A percentile compares a stretch with the other conserved stretches of the same genome.
These are phyloP conservation scores for Hygrocybe punicea DNA, from an alignment of 768 basidiomycete species.

Conservation along the genomic window DNA sequence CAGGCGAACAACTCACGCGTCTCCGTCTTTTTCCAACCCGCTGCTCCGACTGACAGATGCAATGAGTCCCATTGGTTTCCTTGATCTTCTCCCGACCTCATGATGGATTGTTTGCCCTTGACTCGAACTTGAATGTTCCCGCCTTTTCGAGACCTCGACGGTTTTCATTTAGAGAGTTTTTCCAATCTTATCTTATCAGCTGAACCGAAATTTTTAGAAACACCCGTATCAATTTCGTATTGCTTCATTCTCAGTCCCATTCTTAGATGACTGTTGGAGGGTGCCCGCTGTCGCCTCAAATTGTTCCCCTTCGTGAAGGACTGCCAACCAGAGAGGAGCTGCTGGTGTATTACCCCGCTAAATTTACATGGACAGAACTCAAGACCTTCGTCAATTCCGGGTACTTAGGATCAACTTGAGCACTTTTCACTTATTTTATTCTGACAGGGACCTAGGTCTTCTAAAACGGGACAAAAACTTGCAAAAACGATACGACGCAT, in stretches of 20 bases:
- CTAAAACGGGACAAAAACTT: constrained; percentile 70
- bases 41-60: constrained; percentile 75
- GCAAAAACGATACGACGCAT: constrained; percentile 63
- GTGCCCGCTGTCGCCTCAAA: neutral
- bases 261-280: too few species aligned
- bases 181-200: too few species aligned
- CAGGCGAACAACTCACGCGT: constrained; percentile 52
- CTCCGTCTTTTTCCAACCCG: constrained; percentile 69
- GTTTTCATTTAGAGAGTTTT: too few species aligned
- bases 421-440: neutral
- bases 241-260: too few species aligned
- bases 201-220: too few species aligned
- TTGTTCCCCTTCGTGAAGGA: constrained; percentile 51
- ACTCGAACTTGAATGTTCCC: too few species aligned
- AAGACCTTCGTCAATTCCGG: constrained; percentile 79
- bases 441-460: constrained; percentile 70
- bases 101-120: neutral
- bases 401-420: constrained; percentile 35
- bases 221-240: too few species aligned
- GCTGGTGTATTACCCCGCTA: constrained; percentile 63
- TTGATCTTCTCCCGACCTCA: neutral
- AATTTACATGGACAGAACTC: constrained; percentile 72
- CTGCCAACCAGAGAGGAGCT: constrained; percentile 69
- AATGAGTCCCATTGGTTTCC: constrained; percentile 58
- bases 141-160: too few species aligned